phyloP scores from a whole-genome alignment of 1,139 yeast genomes.

The Magnusiomyces suaveolens region DNA sequence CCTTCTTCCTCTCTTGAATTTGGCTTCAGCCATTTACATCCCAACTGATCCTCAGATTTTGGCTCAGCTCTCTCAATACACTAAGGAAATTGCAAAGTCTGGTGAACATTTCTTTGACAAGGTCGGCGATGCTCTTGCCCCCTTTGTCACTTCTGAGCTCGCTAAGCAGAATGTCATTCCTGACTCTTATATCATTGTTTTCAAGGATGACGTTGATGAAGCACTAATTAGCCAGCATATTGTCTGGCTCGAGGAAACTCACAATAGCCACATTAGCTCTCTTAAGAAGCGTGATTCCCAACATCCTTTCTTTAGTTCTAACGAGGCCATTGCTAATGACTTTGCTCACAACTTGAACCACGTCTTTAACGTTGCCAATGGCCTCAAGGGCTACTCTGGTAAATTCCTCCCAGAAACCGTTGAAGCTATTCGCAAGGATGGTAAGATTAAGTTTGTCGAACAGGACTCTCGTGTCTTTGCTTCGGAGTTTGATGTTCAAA shows the following conservation, averaged over 20 bases:
- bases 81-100: neutral
- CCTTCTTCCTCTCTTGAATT: slow-evolving; percentile 45
- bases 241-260: slow-evolving; percentile 14
- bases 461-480: slow-evolving; percentile 68
- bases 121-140: slow-evolving; percentile 7
- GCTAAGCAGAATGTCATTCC: slow-evolving; percentile 12
- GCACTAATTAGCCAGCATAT: slow-evolving; percentile 10
- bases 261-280: slow-evolving; percentile 5
- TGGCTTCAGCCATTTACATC: slow-evolving; percentile 55
- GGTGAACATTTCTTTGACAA: neutral
- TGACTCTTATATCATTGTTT: slow-evolving; percentile 15
- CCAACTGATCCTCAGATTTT: slow-evolving; percentile 32
- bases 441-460: slow-evolving; percentile 59
- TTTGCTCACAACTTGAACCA: slow-evolving; percentile 48
- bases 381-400: slow-evolving; percentile 43
- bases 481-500: slow-evolving; percentile 54
- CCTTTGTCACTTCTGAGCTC: slow-evolving; percentile 12
- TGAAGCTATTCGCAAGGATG: slow-evolving; percentile 36
- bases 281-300: slow-evolving; percentile 15
- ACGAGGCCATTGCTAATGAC: slow-evolving; percentile 14
- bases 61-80: slow-evolving; percentile 4
- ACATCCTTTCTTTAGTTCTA: slow-evolving; percentile 38
- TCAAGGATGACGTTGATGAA: slow-evolving; percentile 15
- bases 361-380: slow-evolving; percentile 48
- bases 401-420: slow-evolving; percentile 62